phyloP scores from a whole-genome alignment of 139 green algal species.

The Chara braunii region DNA sequence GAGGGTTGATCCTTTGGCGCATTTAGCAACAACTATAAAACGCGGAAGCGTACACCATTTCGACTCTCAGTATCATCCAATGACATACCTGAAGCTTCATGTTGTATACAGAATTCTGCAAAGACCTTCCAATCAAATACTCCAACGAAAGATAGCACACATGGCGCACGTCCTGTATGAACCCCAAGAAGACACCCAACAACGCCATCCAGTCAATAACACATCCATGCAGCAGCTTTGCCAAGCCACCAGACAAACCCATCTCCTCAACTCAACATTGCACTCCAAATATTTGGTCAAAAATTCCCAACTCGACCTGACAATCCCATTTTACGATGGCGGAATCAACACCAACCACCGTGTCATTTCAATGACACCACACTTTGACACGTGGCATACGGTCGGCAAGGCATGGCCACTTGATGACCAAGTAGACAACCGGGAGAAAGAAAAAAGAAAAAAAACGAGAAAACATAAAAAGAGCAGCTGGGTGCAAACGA shows the following conservation, averaged over 20 bases:
- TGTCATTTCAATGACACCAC: not conserved
- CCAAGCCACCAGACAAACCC: not conserved
- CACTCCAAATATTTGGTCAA: not conserved
- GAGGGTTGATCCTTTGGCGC: no score
- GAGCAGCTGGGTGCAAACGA: not conserved
- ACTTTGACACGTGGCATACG: not conserved
- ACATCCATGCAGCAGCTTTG: not conserved
- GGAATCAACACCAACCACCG: no score
- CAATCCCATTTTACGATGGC: no score
- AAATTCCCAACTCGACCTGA: not conserved
- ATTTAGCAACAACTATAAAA: no score
- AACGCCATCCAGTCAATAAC: not conserved
- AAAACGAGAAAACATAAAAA: not conserved
- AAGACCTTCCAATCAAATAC: conserved; percentile 90
- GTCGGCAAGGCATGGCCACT: not conserved
- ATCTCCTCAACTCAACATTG: not conserved
- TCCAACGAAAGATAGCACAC: conserved; percentile 95
- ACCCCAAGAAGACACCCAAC: not conserved
- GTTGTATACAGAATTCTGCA: conserved; percentile 92
- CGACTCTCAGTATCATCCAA: no score
- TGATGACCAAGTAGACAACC: not conserved
- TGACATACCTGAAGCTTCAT: conserved; percentile 65
- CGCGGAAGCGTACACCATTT: no score
- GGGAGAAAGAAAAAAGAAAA: not conserved
- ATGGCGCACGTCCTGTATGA: conserved; percentile 28